Base-by-base conservation (phyloP, 148 eudicot genomes). In the Salicornia ramosissima region DNA sequence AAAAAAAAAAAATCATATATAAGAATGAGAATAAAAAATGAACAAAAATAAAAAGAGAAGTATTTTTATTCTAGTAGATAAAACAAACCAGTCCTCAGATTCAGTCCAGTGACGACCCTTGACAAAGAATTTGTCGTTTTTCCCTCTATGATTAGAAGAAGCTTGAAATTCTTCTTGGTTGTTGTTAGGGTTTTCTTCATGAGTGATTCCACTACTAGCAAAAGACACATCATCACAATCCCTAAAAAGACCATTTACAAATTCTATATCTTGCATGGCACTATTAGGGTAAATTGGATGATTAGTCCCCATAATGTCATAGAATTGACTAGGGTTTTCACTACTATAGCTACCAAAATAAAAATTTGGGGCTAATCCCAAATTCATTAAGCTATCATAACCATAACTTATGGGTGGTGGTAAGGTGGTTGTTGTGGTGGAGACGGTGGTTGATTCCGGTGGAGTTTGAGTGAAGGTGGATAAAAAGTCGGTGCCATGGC, bases 51-150 rank as follows among this genome's bases (percentile, higher is more conserved):
- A 46, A 4, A 40, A 24, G 8, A 36, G 8, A 36, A 36, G n/a
- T n/a, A 36, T 36, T 36, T 4, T 36, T 36, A 8, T 8, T 36
- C 40, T 31, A 15, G 61, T 21, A 45, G 14, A 46, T 16, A 43
- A 33, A 18, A 30, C 22, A 51, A 28, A 89, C 97, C 89, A 85
- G 65, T 92, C 96, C 76, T 92, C 96, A 73, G 83, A 82, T 15
- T 72, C 81, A 1, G 88, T 84, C 97, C 97, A 92, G 69, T 86
- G 91, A 9, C 97, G n/a, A n/a, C n/a, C n/a, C n/a, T n/a, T n/a
- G n/a, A n/a, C n/a, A n/a, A n/a, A n/a, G n/a, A n/a, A 90, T 79
- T 87, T 89, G 70, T 80, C 80, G 43, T n/a, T 65, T 83, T 18
- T 29, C 54, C 36, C 49, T 79, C 75, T 3, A 8, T 36, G 36